Base-by-base conservation (phyloP, 306 rosid species). In the Trichosanthes cucumerina region DNA sequence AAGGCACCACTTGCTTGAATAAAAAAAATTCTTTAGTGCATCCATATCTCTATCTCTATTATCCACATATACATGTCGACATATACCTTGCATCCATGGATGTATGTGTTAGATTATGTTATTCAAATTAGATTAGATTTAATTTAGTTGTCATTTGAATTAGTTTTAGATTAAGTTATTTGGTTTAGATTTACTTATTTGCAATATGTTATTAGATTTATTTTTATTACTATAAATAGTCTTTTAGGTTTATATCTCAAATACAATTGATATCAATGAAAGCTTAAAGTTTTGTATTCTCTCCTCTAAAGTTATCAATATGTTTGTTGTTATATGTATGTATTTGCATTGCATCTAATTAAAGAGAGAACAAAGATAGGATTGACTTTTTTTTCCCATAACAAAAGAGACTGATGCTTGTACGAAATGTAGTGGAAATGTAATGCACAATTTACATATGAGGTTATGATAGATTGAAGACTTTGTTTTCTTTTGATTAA, bases 41-140 rank as follows among this genome's bases (percentile, higher is more conserved):
- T 68, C 74, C 18, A 68, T 68, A 68, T 68, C 74, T 68, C 74
- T 9, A 68, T 68, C 39, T 68, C 74, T 39, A n/a, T 41, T 39
- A 39, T n/a, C 19, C 74, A 68, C 74, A 18, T 39, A 21, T n/a
- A n/a, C 33, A 38, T 65, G 49, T 36, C 12, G 24, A 65, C 46
- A 66, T n/a, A 66, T 58, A 12, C 16, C 9, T 58, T 7, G 24
- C 64, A 58, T 9, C 0, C 33, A 58, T 38, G 16, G 6, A 14
- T 60, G 39, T n/a, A 15, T 21, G 75, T 41, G n/a, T n/a, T n/a
- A n/a, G n/a, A n/a, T n/a, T n/a, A n/a, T n/a, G n/a, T n/a, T n/a
- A n/a, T n/a, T n/a, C n/a, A n/a, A n/a, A n/a, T n/a, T n/a, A n/a
- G n/a, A n/a, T n/a, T n/a, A n/a, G n/a, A n/a, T n/a, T n/a, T n/a